Conservation (phyloP, 495 filamentous ascomycete species). For the Geoglossum glabrum region DNA sequence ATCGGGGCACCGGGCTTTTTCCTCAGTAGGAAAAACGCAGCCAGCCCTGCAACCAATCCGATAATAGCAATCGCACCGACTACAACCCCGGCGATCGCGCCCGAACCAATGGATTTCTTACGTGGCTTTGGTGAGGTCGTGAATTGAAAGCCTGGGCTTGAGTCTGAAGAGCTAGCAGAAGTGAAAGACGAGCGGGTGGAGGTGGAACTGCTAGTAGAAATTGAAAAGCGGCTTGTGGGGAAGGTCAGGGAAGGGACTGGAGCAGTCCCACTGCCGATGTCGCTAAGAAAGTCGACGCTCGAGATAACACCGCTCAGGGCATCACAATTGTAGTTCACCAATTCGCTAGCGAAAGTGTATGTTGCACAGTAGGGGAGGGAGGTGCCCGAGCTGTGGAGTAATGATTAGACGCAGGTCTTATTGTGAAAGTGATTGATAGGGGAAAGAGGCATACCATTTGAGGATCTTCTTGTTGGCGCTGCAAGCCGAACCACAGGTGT, state of each 20-base stretch:
- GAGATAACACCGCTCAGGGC: neutral
- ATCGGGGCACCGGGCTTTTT: neutral
- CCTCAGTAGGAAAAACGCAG: neutral
- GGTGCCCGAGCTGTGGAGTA: neutral
- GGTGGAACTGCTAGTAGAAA: neutral
- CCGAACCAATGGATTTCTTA: neutral
- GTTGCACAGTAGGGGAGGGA: neutral
- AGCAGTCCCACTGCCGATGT: no score
- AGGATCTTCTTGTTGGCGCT: conserved; percentile 5
- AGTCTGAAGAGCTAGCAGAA: neutral
- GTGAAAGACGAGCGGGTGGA: neutral
- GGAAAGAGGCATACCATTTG: conserved; percentile 9
- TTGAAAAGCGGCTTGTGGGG: neutral
- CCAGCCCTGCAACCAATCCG: neutral
- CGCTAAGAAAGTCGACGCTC: neutral
- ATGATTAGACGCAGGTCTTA: neutral
- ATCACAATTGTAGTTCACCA: conserved; percentile 1
- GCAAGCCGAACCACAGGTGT: conserved; percentile 8
- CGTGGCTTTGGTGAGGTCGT: neutral
- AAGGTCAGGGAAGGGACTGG: neutral
- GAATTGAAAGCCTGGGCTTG: neutral
- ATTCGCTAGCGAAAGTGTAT: neutral
- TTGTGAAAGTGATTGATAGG: neutral
- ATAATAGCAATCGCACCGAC: neutral
- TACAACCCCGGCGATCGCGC: neutral